Base-by-base conservation (phyloP, 805 yeast species). In the Sugiyamaella mastotermitis region DNA sequence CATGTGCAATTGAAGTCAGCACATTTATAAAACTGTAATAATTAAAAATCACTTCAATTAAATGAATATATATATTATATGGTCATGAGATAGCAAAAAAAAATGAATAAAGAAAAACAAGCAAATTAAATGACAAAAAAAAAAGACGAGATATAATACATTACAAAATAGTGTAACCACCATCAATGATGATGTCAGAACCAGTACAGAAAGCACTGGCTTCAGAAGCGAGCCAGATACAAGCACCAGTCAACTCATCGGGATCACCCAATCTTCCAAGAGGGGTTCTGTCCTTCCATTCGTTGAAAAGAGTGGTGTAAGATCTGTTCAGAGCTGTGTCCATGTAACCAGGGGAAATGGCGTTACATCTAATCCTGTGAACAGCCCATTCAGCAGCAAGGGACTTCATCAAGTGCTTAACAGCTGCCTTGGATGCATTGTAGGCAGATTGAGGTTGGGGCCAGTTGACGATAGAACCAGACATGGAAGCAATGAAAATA, bases 341-440 rank as follows among this genome's bases (percentile, higher is more conserved):
- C 61, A 78, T 78, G 65, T 78, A 78, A 22, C 83, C 84, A 14
- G 84, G 83, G 24, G 78, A 70, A 56, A 78, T 71, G 37, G 81
- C 69, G 69, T 78, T 78, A 51, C 78, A 80, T 50, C 83, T 68
- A 52, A 76, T 77, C 57, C 70, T 70, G 66, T 72, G 72, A 43
- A 73, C 74, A 37, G 84, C 83, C 84, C 84, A 78, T 61, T 78
- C 84, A 43, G 80, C 77, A 22, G 83, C 82, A 49, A 78, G 69
- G n/a, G 82, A 74, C 58, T 74, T 67, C 52, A 69, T 76, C 61
- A 78, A 68, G 61, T 78, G 84, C 47, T 72, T 71, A 26, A 78
- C 84, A 43, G 78, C 84, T 22, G 84, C 83, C 68, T 78, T 78
- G 52, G 82, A 73, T 65, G 80, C 80, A 63, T 78, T 78, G 68